Conservation (phyloP, 2,329 filamentous ascomycete genomes). For the Aspergillus sp. region DNA sequence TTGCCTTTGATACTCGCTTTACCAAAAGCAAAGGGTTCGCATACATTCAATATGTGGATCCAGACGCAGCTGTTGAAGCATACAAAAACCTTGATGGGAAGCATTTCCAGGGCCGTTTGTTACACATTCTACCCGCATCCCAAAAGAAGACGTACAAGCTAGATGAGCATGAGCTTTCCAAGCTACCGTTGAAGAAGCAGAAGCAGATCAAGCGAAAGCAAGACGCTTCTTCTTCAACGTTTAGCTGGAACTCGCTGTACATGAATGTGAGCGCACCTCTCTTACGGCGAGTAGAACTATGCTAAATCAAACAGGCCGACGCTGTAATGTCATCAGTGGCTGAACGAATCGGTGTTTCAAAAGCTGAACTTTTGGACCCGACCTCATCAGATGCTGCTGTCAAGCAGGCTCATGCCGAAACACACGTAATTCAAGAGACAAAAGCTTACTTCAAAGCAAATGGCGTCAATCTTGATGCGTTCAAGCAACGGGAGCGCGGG, state of each 20-base stretch:
- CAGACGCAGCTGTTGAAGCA: slow-evolving; percentile 75
- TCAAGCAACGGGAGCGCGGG: slow-evolving; percentile 82
- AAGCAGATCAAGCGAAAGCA: slow-evolving; percentile 84
- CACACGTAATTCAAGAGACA: slow-evolving; percentile 92
- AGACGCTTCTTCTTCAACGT: slow-evolving; percentile 75
- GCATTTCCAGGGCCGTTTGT: slow-evolving; percentile 86
- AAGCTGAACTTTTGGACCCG: slow-evolving; percentile 91
- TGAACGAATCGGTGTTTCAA: slow-evolving; percentile 82
- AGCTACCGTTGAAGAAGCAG: slow-evolving; percentile 92
- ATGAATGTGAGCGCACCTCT: slow-evolving; percentile 72
- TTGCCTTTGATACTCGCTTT: slow-evolving; percentile 72
- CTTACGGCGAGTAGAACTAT: neutral
- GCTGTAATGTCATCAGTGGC: slow-evolving; percentile 91
- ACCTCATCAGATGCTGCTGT: slow-evolving; percentile 92
- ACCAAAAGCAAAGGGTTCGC: slow-evolving; percentile 87
- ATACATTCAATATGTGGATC: slow-evolving; percentile 76
- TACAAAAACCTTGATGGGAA: slow-evolving; percentile 79
- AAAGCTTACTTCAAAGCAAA: slow-evolving; percentile 88
- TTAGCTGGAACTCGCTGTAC: slow-evolving; percentile 99
- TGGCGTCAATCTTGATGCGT: slow-evolving; percentile 88
- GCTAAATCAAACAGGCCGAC: slow-evolving; percentile 59
- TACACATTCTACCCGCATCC: slow-evolving; percentile 86
- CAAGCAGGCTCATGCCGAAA: slow-evolving; percentile 96
- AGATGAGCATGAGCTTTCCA: slow-evolving; percentile 87
- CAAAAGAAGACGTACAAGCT: slow-evolving; percentile 80